A percentile compares a stretch with the other conserved stretches of the same genome.
Evolutionary conservation across 164 flowering plant species (phyloP).

Genomic region (Annona cherimola): DNA sequence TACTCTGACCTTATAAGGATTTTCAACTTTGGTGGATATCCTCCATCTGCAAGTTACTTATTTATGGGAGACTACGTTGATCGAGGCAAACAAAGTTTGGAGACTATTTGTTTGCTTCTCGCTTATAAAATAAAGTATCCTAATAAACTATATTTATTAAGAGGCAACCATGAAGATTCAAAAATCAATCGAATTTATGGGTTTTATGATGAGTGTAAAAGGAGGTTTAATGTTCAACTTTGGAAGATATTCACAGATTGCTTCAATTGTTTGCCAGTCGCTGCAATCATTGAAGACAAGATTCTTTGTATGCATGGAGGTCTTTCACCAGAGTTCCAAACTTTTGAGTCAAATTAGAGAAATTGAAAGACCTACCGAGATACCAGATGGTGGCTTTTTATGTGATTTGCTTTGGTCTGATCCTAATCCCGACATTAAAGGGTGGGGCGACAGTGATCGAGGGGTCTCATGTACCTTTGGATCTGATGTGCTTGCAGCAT

Average conservation of each 20-base stretch:
- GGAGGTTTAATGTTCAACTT: constrained; percentile 49
- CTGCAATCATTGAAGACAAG: constrained; percentile 44
- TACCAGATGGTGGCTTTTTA: constrained; percentile 45
- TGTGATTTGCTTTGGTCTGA: constrained; percentile 59
- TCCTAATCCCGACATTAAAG: constrained; percentile 33
- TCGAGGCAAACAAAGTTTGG: constrained; percentile 49
- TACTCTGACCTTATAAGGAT: constrained; percentile 45
- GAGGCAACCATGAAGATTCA: constrained; percentile 52
- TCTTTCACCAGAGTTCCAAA: constrained; percentile 39
- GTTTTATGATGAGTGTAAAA: constrained; percentile 56
- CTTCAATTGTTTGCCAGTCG: constrained; percentile 51
- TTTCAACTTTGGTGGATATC: constrained; percentile 48
- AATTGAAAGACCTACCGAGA: constrained; percentile 39
- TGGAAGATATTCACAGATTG: constrained; percentile 61
- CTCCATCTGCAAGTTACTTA: constrained; percentile 43
- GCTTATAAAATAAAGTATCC: constrained; percentile 54
- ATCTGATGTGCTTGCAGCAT: constrained; percentile 35
- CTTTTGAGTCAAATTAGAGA: constrained; percentile 32
- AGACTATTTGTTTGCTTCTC: constrained; percentile 46
- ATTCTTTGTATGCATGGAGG: constrained; percentile 59
- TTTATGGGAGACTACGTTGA: constrained; percentile 60
- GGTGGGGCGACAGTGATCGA: constrained; percentile 49
- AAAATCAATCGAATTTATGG: constrained; percentile 53
- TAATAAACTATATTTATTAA: constrained; percentile 30
- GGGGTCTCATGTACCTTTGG: constrained; percentile 53